phyloP scores from a whole-genome alignment of 495 filamentous ascomycete genomes.

The Pyronema omphalodes region DNA sequence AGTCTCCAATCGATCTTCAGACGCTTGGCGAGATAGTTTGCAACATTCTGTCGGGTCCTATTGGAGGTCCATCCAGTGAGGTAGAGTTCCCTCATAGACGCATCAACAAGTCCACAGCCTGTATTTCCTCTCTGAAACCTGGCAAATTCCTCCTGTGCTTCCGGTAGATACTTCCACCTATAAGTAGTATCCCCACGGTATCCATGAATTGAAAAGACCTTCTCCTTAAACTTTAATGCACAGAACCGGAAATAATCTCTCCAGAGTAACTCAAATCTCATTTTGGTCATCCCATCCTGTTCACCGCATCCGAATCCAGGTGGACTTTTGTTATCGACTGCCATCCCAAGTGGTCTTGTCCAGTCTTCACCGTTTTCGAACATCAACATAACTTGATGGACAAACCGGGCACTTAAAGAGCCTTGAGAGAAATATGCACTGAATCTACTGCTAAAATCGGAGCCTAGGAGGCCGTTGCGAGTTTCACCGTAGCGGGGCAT shows the following conservation, averaged over 20 bases:
- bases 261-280: conserved; percentile 57
- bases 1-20: conserved; percentile 57
- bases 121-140: conserved; percentile 44
- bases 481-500: conserved; percentile 45
- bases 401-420: conserved; percentile 45
- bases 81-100: conserved; percentile 46
- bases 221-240: conserved; percentile 40
- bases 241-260: conserved; percentile 60
- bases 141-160: conserved; percentile 8
- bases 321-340: not conserved
- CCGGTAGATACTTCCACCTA: conserved; percentile 19
- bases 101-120: conserved; percentile 53
- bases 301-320: conserved; percentile 44
- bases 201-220: conserved; percentile 42
- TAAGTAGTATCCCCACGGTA: conserved; percentile 31
- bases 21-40: conserved; percentile 50
- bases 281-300: conserved; percentile 44
- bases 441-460: conserved; percentile 51
- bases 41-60: conserved; percentile 52
- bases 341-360: not conserved
- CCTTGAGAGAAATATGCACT: conserved; percentile 51
- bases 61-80: conserved; percentile 57
- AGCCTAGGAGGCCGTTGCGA: conserved; percentile 46
- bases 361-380: conserved; percentile 43
- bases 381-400: conserved; percentile 40